Evolutionary conservation across 2,329 filamentous ascomycete species (phyloP).

Genomic region (Orbilia blumenaviensis): DNA sequence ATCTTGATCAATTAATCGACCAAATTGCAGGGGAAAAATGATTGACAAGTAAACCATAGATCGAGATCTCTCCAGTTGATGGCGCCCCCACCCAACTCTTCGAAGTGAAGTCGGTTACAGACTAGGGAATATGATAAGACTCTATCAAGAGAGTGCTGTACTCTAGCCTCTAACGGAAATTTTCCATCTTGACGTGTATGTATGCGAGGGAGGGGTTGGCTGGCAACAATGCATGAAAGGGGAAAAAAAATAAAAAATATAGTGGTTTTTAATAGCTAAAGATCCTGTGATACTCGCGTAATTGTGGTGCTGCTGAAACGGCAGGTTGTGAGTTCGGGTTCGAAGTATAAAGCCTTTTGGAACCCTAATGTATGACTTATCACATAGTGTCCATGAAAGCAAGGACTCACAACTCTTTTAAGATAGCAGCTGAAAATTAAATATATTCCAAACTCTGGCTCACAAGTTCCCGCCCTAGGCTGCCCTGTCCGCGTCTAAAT

Average conservation of each 20-base stretch:
- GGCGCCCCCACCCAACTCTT: not conserved
- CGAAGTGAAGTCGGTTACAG: too few relatives aligned
- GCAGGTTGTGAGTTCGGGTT: not conserved
- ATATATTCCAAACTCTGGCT: not conserved
- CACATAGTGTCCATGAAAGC: conserved; percentile 1
- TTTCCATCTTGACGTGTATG: not conserved
- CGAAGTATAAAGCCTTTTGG: not conserved
- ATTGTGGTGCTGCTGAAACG: conserved; percentile 1
- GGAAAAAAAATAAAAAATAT: too few relatives aligned
- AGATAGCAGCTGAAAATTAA: not conserved
- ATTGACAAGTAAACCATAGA: not conserved
- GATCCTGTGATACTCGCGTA: not conserved
- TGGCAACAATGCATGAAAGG: not conserved
- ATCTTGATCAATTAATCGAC: not conserved
- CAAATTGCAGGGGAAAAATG: too few relatives aligned
- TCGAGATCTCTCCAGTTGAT: not conserved
- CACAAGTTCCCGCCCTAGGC: not conserved
- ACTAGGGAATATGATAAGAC: not conserved
- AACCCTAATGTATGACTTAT: not conserved
- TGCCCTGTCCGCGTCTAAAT: not conserved
- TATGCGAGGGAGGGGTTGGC: not conserved
- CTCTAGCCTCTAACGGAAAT: not conserved
- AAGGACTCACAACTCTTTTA: not conserved
- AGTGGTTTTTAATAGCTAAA: not conserved
- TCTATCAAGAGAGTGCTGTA: not conserved